Evolutionary conservation across 176 grass and related monocot genomes (phyloP), one percentile per base, ranked within the genome.

Genomic region (Aegilops bicornis): DNA sequence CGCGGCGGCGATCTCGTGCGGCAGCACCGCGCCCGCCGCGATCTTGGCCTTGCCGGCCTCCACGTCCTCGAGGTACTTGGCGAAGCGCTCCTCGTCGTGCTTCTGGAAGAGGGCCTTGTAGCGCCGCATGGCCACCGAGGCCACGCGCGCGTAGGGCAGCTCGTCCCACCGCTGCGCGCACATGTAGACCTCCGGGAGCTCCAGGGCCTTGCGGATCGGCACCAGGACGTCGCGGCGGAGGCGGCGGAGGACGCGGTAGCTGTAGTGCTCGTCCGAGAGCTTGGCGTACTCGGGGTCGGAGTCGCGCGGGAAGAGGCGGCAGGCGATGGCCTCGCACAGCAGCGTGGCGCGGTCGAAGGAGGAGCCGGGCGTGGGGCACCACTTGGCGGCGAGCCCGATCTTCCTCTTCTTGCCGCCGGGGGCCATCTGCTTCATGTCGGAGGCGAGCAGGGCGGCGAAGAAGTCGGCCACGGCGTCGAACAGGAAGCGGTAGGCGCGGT

Each of bases 131-230:
- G 84, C 87, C 27, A 87, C 80, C 32, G 84, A 87, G 10, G 87
- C 88, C 1, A 92, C 91, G 83, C 84, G 87, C 10, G 71, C 30
- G 83, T 92, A 92, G 19, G 91, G 84, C 66, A 92, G 69, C 54
- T 64, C 58, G 19, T 47, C 36, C 91, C 91, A 92, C 36, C 83
- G 72, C 29, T 61, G 30, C 9, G 89, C 76, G 83, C 86, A 86
- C 86, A 94, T 87, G 89, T 91, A 91, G 20, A 94, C 75, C 86
- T 94, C 89, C 2, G 89, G 89, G 30, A 94, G 80, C 69, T 88
- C 68, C 24, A 94, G 82, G 4, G 56, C 59, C 36, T 47, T 62
- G 45, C 86, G 88, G 8, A 93, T 79, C n/a, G 86, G 89, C 25
- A 84, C 73, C 4, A 93, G 83, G 17, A 30, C 92, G 19, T 86